These are phyloP conservation scores for Gliomastix tumulicola DNA, from an alignment of 2,329 filamentous ascomycete species.

Conservation along the genomic window DNA sequence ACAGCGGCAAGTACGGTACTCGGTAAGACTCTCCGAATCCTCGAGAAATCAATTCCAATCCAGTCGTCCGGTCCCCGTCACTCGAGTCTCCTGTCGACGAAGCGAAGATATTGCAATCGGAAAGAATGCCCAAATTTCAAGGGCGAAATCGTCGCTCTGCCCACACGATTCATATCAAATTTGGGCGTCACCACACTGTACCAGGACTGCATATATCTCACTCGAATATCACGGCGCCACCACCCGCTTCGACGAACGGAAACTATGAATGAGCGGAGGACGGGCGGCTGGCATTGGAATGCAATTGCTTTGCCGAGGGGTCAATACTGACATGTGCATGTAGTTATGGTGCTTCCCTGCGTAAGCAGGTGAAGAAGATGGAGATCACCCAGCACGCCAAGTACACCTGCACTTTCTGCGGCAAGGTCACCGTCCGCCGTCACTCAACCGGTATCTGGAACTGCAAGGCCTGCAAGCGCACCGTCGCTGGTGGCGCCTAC, in stretches of 20 bases:
- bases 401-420: conserved; percentile 98
- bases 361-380: conserved; percentile 98
- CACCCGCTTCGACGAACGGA: too few relatives aligned
- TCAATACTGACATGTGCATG: conserved; percentile 16
- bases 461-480: conserved; percentile 94
- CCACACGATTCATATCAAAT: too few relatives aligned
- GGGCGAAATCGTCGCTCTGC: too few relatives aligned
- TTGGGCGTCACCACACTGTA: too few relatives aligned
- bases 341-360: conserved; percentile 97
- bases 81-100: too few relatives aligned
- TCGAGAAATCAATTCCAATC: conserved; percentile 1
- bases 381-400: conserved; percentile 98
- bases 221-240: too few relatives aligned
- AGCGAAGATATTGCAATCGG: too few relatives aligned
- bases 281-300: background rate
- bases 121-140: too few relatives aligned
- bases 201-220: too few relatives aligned
- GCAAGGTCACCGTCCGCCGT: conserved; percentile 90
- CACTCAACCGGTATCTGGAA: conserved; percentile 93
- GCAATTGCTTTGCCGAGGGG: too few relatives aligned
- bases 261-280: background rate
- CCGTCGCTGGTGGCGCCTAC: conserved; percentile 69
- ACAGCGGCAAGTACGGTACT: conserved; percentile 82
- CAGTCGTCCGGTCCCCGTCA: too few relatives aligned
- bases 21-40: conserved; percentile 53